phyloP scores from a whole-genome alignment of 1,139 yeast species.

The Scheffersomyces illinoinensis region DNA sequence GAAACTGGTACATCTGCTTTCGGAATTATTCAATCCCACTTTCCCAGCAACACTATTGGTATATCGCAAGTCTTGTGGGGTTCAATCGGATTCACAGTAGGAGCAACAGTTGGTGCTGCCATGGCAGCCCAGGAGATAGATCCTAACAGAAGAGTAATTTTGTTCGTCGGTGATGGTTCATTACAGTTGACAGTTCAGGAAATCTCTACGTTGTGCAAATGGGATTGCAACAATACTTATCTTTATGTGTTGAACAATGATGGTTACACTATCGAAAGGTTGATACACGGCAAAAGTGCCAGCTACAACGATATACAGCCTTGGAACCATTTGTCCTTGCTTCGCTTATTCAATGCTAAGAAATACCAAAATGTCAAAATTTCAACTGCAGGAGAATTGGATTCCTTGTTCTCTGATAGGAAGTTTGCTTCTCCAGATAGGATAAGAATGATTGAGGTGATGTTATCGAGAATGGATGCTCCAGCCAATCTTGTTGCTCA shows the following conservation, averaged over 20 bases:
- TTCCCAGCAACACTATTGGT: slow-evolving; percentile 73
- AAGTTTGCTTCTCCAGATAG: slow-evolving; percentile 29
- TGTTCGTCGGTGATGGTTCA: slow-evolving; percentile 45
- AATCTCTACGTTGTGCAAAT: slow-evolving; percentile 38
- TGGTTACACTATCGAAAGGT: slow-evolving; percentile 42
- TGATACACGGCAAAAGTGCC: slow-evolving; percentile 39
- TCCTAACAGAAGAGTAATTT: slow-evolving; percentile 33
- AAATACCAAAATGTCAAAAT: slow-evolving; percentile 27
- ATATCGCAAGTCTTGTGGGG: slow-evolving; percentile 92
- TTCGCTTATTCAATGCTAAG: slow-evolving; percentile 32
- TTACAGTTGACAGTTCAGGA: slow-evolving; percentile 46
- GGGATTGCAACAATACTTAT: slow-evolving; percentile 25
- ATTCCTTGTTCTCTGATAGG: slow-evolving; percentile 25
- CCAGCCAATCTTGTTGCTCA: slow-evolving; percentile 51
- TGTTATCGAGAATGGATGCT: slow-evolving; percentile 39
- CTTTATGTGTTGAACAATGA: slow-evolving; percentile 40
- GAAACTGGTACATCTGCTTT: slow-evolving; percentile 92
- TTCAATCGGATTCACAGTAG: slow-evolving; percentile 85
- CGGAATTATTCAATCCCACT: slow-evolving; percentile 77
- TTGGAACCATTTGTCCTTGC: slow-evolving; percentile 36
- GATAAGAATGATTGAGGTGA: slow-evolving; percentile 36
- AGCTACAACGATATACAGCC: slow-evolving; percentile 40
- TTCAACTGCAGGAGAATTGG: slow-evolving; percentile 27
- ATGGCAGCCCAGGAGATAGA: slow-evolving; percentile 58
- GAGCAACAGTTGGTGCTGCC: slow-evolving; percentile 83